Base-by-base conservation (phyloP, 2,329 filamentous ascomycete species). In the Thielaviopsis cerberus region DNA sequence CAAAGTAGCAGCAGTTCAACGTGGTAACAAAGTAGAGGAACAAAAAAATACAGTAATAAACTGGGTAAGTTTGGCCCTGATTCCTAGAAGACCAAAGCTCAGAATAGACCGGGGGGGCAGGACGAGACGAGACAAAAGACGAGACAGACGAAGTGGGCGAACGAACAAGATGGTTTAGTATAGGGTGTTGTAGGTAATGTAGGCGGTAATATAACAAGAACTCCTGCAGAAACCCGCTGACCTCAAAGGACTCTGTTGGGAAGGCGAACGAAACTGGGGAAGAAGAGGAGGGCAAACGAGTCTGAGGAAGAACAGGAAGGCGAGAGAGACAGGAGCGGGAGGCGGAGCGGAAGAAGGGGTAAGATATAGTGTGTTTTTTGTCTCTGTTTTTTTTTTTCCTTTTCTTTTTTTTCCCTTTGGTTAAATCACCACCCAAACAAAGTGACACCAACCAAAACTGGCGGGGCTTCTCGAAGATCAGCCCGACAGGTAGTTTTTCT, bases 221-320 rank as follows among this genome's bases (percentile, higher is more conserved):
- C 80, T 86, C 82, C 83, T 87, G 85, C 84, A 88, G 85, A 79
- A 79, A 75, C 83, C 82, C 78, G 83, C 84, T 87, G 84, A 83
- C 82, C 81, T 85, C 81, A 84, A 84, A 84, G 81, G 80, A 83
- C 79, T 76, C 45, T 51, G 57, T 69, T 67, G 61, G 64, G 15
- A 41, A 41, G 34, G 15, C 34, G 34, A 41, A 4, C 4, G 66
- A 66, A n/a, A n/a, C n/a, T n/a, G n/a, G n/a, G n/a, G n/a, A n/a
- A n/a, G n/a, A n/a, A n/a, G n/a, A n/a, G n/a, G n/a, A n/a, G n/a
- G n/a, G n/a, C n/a, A n/a, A n/a, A n/a, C n/a, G n/a, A n/a, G n/a
- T n/a, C n/a, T n/a, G n/a, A n/a, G n/a, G n/a, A n/a, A n/a, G n/a
- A 63, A 63, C 60, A 64, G 67, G 64, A 60, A 61, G 61, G 61